These are phyloP conservation scores for Elsinoe arachidis DNA, from an alignment of 2,329 filamentous ascomycete genomes.

Conservation along the genomic window DNA sequence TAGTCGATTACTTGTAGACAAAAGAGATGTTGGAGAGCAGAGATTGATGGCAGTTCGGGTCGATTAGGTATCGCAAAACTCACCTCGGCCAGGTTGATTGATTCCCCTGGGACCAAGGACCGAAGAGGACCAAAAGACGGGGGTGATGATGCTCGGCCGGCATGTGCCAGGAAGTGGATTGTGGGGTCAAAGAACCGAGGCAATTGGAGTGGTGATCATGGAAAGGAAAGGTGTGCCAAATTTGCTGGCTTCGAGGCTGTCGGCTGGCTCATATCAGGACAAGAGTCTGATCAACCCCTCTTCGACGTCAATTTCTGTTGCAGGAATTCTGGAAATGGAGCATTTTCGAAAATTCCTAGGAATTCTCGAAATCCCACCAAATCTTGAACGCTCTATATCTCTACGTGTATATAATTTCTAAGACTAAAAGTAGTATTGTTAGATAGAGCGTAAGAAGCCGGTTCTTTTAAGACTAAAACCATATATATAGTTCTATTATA, in stretches of 20 bases:
- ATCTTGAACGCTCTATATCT: too few relatives aligned
- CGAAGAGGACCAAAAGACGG: too few relatives aligned
- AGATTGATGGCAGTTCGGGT: constrained; percentile 10
- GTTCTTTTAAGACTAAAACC: too few relatives aligned
- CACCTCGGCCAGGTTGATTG: constrained; percentile 8
- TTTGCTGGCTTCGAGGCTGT: background rate
- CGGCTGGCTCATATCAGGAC: background rate
- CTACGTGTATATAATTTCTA: too few relatives aligned
- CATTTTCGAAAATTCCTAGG: too few relatives aligned
- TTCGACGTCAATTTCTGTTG: too few relatives aligned
- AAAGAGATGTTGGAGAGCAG: constrained; percentile 5
- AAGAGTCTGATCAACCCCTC: background rate
- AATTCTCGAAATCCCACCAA: too few relatives aligned
- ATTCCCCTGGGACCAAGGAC: constrained; percentile 11
- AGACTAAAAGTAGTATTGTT: too few relatives aligned
- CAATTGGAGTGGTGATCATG: background rate
- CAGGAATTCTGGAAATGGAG: too few relatives aligned
- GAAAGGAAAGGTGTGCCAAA: too few relatives aligned
- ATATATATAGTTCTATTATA: too few relatives aligned
- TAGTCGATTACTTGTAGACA: background rate
- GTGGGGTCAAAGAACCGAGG: constrained; percentile 9
- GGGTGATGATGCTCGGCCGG: constrained; percentile 11
- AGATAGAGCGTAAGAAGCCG: too few relatives aligned
- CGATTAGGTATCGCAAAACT: background rate
- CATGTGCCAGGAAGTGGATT: constrained; percentile 7